Percentiles rank a stretch among this genome's conserved stretches.
These are phyloP conservation scores for Aaosphaeria pasadenensis DNA, from an alignment of 2,329 filamentous ascomycete species.

Conservation along the genomic window DNA sequence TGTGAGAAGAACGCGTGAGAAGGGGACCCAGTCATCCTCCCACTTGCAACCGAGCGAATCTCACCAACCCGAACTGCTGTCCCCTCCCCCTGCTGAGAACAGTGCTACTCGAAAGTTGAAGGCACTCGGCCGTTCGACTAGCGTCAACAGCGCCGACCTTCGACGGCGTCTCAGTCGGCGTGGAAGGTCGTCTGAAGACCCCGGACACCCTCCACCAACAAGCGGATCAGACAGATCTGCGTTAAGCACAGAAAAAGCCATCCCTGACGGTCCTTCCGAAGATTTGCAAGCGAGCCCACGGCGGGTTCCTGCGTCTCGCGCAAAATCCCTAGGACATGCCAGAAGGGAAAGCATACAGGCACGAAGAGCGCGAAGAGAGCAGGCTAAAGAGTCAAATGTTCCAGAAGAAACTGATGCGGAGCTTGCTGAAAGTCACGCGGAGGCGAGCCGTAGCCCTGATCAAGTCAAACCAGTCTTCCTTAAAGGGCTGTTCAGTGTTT, in stretches of 20 bases:
- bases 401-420: slow-evolving; percentile 90
- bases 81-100: slow-evolving; percentile 65
- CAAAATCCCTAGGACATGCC: slow-evolving; percentile 86
- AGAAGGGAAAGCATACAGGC: slow-evolving; percentile 90
- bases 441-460: slow-evolving; percentile 63
- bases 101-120: slow-evolving; percentile 59
- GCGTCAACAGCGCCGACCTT: slow-evolving; percentile 84
- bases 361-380: slow-evolving; percentile 71
- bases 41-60: slow-evolving; percentile 52
- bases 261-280: slow-evolving; percentile 55
- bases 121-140: slow-evolving; percentile 79
- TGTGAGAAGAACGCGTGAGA: slow-evolving; percentile 62
- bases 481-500: slow-evolving; percentile 95
- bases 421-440: slow-evolving; percentile 52
- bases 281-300: slow-evolving; percentile 36
- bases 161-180: slow-evolving; percentile 61
- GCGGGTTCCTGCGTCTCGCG: slow-evolving; percentile 48
- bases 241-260: slow-evolving; percentile 40
- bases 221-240: slow-evolving; percentile 78
- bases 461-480: slow-evolving; percentile 91
- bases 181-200: slow-evolving; percentile 53
- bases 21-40: slow-evolving; percentile 49
- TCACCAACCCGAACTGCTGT: slow-evolving; percentile 75
- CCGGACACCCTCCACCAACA: slow-evolving; percentile 65
- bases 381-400: slow-evolving; percentile 71